Percentiles rank a stretch among this genome's conserved stretches.
These are phyloP conservation scores for Malassezia pachydermatis DNA, from an alignment of 1,284 basidiomycete species.

Conservation along the genomic window DNA sequence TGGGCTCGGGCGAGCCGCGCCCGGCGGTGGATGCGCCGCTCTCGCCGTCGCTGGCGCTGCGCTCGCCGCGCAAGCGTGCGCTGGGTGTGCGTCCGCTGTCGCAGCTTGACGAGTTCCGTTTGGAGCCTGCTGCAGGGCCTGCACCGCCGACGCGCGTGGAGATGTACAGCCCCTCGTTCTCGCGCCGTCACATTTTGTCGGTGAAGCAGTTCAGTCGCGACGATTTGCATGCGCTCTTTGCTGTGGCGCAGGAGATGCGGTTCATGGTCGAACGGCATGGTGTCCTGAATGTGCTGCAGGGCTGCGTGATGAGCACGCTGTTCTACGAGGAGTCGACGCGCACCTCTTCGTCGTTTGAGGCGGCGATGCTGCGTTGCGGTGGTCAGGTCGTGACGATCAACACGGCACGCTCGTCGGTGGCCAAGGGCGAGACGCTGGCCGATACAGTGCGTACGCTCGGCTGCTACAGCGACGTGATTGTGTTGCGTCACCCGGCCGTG, in stretches of 20 bases:
- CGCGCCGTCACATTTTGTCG: slow-evolving; percentile 77
- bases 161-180: slow-evolving; percentile 54
- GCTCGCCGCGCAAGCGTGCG: slow-evolving; percentile 20
- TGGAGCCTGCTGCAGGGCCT: slow-evolving; percentile 12
- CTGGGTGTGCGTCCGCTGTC: slow-evolving; percentile 7
- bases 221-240: slow-evolving; percentile 88
- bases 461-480: slow-evolving; percentile 90
- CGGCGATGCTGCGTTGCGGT: slow-evolving; percentile 95
- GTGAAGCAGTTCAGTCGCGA: slow-evolving; percentile 86
- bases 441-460: slow-evolving; percentile 91
- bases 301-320: slow-evolving; percentile 81
- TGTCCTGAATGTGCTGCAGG: slow-evolving; percentile 76
- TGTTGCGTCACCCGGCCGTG: slow-evolving; percentile 84
- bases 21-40: slow-evolving; percentile 28
- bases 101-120: slow-evolving; percentile 22
- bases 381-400: slow-evolving; percentile 82
- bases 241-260: slow-evolving; percentile 91
- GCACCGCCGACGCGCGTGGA: slow-evolving; percentile 23
- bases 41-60: slow-evolving; percentile 25
- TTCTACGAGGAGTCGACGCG: slow-evolving; percentile 98
- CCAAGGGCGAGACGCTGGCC: slow-evolving; percentile 84
- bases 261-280: slow-evolving; percentile 86
- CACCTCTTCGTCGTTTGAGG: slow-evolving; percentile 80
- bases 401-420: slow-evolving; percentile 72
- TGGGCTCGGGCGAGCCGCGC: slow-evolving; percentile 17